Percentiles rank a stretch among this genome's conserved stretches.
These are phyloP conservation scores for Tremella fuciformis DNA, from an alignment of 768 basidiomycete species.

Conservation along the genomic window DNA sequence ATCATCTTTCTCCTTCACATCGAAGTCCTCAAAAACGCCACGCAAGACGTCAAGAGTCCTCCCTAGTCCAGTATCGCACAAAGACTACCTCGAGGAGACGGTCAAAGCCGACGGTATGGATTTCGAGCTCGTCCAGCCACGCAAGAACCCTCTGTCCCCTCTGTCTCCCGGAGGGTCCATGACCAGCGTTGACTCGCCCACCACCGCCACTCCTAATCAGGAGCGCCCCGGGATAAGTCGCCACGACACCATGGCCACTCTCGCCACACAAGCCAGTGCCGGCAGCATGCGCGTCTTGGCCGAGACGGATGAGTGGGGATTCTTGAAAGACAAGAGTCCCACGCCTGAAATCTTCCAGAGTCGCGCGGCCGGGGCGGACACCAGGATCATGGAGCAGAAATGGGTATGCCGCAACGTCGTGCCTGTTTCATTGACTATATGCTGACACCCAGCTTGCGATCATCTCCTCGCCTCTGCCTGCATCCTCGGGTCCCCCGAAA, in stretches of 20 bases:
- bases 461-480: slow-evolving; percentile 33
- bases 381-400: slow-evolving; percentile 40
- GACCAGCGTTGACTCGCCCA: not conserved
- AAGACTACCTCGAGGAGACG: slow-evolving; percentile 42
- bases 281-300: slow-evolving; percentile 20
- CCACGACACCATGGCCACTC: not conserved
- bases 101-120: slow-evolving; percentile 46
- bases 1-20: slow-evolving; percentile 33
- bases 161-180: not conserved
- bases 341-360: slow-evolving; percentile 42
- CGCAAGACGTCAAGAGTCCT: slow-evolving; percentile 19
- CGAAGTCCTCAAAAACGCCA: slow-evolving; percentile 25
- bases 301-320: slow-evolving; percentile 50
- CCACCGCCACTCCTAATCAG: not conserved
- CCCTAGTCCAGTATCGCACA: slow-evolving; percentile 36
- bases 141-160: slow-evolving; percentile 7
- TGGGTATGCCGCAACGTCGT: slow-evolving; percentile 27
- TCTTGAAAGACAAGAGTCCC: slow-evolving; percentile 37
- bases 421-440: not conserved
- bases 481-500: slow-evolving; percentile 26
- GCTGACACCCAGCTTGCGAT: slow-evolving; percentile 33
- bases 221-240: not conserved
- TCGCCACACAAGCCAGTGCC: slow-evolving; percentile 1
- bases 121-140: slow-evolving; percentile 44
- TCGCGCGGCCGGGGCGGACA: slow-evolving; percentile 27